Evolutionary conservation across 208 protist species (phyloP).

Genomic region (Leishmania tropica): DNA sequence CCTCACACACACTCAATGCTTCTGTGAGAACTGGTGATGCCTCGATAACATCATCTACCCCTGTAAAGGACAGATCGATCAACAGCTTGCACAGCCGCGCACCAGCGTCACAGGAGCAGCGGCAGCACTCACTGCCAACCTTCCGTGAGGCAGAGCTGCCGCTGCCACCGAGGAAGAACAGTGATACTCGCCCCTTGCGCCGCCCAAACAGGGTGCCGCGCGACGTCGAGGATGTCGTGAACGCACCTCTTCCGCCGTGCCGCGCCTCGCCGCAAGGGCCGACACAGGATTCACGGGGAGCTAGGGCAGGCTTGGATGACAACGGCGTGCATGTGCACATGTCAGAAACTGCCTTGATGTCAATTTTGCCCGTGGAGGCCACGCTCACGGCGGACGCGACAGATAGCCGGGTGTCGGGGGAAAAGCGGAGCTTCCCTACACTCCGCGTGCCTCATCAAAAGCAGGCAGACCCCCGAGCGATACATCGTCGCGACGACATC

Average conservation of each 20-base stretch:
- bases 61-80: not conserved
- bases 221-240: not conserved
- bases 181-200: not conserved
- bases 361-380: not conserved
- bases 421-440: not conserved
- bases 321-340: not conserved
- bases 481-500: not conserved
- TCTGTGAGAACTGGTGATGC: not conserved
- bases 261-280: not conserved
- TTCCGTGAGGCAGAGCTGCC: not conserved
- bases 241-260: not conserved
- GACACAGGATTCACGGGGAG: not conserved
- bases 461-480: not conserved
- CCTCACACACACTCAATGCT: not conserved
- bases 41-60: not conserved
- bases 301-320: not conserved
- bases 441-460: not conserved
- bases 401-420: too few species aligned
- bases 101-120: not conserved
- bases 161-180: not conserved
- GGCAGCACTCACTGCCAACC: not conserved
- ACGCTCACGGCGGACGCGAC: not conserved
- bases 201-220: not conserved
- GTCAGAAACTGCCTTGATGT: not conserved
- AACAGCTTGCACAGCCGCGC: not conserved